Base-by-base conservation (phyloP, 2,329 filamentous ascomycete species). In the Plenodomus lindquistii region DNA sequence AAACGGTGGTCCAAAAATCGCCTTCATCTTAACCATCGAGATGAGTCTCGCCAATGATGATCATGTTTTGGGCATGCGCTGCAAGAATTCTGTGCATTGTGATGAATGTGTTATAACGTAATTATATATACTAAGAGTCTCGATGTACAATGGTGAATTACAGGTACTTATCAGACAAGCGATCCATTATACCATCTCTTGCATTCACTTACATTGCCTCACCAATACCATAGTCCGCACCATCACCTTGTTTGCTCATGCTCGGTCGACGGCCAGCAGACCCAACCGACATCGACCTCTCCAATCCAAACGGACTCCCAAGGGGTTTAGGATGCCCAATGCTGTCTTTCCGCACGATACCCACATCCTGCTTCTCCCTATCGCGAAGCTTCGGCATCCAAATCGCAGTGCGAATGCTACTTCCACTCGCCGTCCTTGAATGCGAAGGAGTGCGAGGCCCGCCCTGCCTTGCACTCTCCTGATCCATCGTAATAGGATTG, bases 291-390 rank as follows among this genome's bases (percentile, higher is more conserved):
- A 24, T 29, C 17, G 42, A 41, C 16, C 29, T 36, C 17, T 57
- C 57, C 10, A 57, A 39, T 20, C 55, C 56, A 42, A 66, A 60
- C 1, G 62, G 60, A 41, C 57, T 60, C 3, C 44, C 56, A 9
- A 66, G 39, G 15, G 60, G 56, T 17, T 43, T 55, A 6, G 66
- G 66, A 40, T 52, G 42, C 13, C 61, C 55, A 17, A 68, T 67
- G 18, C 55, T 64, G 16, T 66, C 60, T 40, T 67, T 67, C 42
- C 63, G 6, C 27, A 31, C 27, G 10, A 31, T 55, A 41, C 52
- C 35, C 49, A 41, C 50, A 10, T 50, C 47, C 22, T 42, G 24
- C 9, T 57, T 58, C 48, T 42, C 57, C 54, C 51, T 64, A 54
- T 31, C 65, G 51, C 46, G 60, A 19, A 37, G 48, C 8, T 42